Evolutionary conservation across 495 filamentous ascomycete species (phyloP), one percentile per base, ranked within the genome.

Genomic region (Wilcoxina mikolae): DNA sequence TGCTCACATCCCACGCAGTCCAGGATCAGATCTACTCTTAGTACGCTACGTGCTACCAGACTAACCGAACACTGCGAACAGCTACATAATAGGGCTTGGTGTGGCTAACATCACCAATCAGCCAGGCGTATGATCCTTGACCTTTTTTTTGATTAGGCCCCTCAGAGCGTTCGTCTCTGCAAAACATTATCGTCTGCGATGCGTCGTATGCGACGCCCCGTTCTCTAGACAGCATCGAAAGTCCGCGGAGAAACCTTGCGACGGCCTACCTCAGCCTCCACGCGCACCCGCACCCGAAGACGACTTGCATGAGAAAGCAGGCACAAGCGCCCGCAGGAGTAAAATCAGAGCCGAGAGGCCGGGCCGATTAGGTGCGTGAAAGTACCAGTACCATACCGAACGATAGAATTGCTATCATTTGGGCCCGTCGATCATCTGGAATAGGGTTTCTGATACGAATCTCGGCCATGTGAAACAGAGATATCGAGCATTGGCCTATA

Each of bases 331-430:
- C 43, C 22, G 46, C 15, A 25, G 24, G 27, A 28, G 12, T 15
- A 10, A 49, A 49, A 49, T 43, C 12, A 20, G 46, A 49, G 20
- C 46, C 46, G 46, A 49, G 35, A 39, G 35, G 35, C 35, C 4
- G 35, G 29, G 46, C 46, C 46, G 46, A 49, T 24, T 20, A 46
- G 11, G 43, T 1, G n/a, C n/a, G n/a, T n/a, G n/a, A n/a, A n/a
- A n/a, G n/a, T n/a, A n/a, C n/a, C n/a, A n/a, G n/a, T n/a, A n/a
- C n/a, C n/a, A n/a, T n/a, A n/a, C n/a, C n/a, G 31, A 38, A n/a
- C n/a, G n/a, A n/a, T n/a, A n/a, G 35, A 39, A n/a, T n/a, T n/a
- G n/a, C n/a, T n/a, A n/a, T n/a, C n/a, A n/a, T n/a, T n/a, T n/a
- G n/a, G n/a, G n/a, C n/a, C n/a, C n/a, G n/a, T n/a, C n/a, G n/a